Conservation (phyloP, 768 basidiomycete genomes). For the Leucosporidium yakuticum region DNA sequence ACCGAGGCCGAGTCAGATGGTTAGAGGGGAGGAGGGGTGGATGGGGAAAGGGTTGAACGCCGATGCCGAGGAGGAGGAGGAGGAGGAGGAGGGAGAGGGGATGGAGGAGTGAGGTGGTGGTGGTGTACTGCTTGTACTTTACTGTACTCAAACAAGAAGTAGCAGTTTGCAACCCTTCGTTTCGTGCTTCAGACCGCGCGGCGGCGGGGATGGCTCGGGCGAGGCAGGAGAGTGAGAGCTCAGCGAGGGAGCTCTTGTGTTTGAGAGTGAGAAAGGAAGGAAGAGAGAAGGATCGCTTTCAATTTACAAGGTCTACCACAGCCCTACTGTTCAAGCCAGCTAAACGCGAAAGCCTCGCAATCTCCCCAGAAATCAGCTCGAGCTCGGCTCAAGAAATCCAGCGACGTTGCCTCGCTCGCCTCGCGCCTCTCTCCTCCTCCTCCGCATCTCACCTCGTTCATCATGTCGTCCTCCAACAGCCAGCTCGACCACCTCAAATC, state of each 20-base stretch:
- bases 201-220: not conserved
- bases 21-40: conserved; percentile 19
- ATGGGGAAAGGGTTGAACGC: conserved; percentile 4
- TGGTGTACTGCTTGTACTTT: too few relatives aligned
- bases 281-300: too few relatives aligned
- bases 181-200: not conserved
- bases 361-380: too few relatives aligned
- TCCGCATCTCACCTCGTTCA: not conserved
- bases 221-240: not conserved
- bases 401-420: not conserved
- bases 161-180: not conserved
- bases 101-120: conserved; percentile 6
- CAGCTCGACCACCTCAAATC: conserved; percentile 89
- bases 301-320: too few relatives aligned
- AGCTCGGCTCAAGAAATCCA: not conserved
- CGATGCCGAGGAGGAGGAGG: not conserved
- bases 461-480: conserved; percentile 10
- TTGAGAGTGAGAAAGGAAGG: not conserved
- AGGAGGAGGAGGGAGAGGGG: not conserved
- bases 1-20: conserved; percentile 26
- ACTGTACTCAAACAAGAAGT: not conserved
- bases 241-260: not conserved
- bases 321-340: too few relatives aligned
- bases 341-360: too few relatives aligned
- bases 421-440: not conserved